Conservation (phyloP, 2,329 filamentous ascomycete genomes). For the Periglandula ipomoeae region DNA sequence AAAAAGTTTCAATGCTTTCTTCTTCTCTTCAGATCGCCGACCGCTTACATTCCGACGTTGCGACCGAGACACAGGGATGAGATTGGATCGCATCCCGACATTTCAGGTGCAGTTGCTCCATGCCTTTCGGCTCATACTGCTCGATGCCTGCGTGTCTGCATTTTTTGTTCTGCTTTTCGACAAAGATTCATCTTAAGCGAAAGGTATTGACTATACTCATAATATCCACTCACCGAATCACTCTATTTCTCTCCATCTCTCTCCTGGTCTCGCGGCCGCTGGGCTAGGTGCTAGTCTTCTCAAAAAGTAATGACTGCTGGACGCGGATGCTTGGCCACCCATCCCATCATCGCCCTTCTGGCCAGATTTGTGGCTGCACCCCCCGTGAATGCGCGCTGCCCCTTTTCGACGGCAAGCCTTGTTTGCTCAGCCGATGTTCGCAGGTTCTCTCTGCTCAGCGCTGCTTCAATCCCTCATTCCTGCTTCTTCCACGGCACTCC, state of each 20-base stretch:
- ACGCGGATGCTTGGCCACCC: no score
- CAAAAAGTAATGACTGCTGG: no score
- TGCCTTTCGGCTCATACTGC: neutral
- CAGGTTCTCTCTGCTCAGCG: neutral
- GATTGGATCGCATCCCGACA: neutral
- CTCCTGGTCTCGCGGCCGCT: no score
- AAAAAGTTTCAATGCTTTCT: neutral
- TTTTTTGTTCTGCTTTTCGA: no score
- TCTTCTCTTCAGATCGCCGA: neutral
- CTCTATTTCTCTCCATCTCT: no score
- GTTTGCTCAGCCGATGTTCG: neutral
- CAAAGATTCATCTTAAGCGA: no score
- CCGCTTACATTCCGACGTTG: neutral
- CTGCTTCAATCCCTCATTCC: neutral
- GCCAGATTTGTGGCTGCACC: neutral
- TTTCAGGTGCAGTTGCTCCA: neutral
- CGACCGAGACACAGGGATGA: neutral
- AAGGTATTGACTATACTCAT: no score
- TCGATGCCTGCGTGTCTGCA: no score
- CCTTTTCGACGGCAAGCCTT: neutral
- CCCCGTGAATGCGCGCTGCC: neutral
- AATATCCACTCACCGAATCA: no score
- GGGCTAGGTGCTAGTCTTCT: no score
- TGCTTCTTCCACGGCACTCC: neutral
- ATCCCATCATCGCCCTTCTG: neutral